Conservation (phyloP, 495 filamentous ascomycete species). For the Aspergillus sclerotioniger region DNA sequence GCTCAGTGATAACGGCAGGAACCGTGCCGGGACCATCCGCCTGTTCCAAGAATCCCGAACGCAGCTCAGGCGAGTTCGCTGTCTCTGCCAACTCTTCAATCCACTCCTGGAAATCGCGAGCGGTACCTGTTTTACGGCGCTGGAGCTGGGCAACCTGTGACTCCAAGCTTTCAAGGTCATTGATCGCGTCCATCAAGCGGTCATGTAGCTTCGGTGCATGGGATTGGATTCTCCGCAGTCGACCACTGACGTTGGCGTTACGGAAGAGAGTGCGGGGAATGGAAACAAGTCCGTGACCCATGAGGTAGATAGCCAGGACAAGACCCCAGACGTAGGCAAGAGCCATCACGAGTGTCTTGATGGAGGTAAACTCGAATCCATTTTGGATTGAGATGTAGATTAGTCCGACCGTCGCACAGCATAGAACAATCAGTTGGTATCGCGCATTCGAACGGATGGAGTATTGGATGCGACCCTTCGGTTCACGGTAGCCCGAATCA, state of each 20-base stretch:
- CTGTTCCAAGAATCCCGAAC: conserved; percentile 44
- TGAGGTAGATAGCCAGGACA: conserved; percentile 86
- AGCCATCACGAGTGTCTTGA: conserved; percentile 86
- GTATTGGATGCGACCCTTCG: conserved; percentile 74
- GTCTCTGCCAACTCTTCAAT: conserved; percentile 86
- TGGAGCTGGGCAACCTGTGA: conserved; percentile 73
- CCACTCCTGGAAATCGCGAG: conserved; percentile 83
- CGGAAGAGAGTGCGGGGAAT: conserved; percentile 79
- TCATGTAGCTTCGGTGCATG: conserved; percentile 83
- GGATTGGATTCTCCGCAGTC: conserved; percentile 69
- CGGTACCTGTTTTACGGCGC: conserved; percentile 79
- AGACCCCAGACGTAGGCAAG: conserved; percentile 93
- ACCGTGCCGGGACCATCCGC: conserved; percentile 35
- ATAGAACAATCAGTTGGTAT: conserved; percentile 79
- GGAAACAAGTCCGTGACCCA: conserved; percentile 94
- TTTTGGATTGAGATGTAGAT: conserved; percentile 81
- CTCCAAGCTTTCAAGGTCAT: conserved; percentile 77
- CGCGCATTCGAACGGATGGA: conserved; percentile 81
- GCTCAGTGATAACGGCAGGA: conserved; percentile 86
- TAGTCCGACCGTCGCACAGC: conserved; percentile 65
- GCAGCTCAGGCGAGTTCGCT: conserved; percentile 63
- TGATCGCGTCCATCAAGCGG: conserved; percentile 79
- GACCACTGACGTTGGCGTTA: conserved; percentile 68
- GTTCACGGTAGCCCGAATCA: conserved; percentile 88
- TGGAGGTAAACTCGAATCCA: conserved; percentile 60